phyloP scores from a whole-genome alignment of 768 basidiomycete species.

The Pholiota microspora region DNA sequence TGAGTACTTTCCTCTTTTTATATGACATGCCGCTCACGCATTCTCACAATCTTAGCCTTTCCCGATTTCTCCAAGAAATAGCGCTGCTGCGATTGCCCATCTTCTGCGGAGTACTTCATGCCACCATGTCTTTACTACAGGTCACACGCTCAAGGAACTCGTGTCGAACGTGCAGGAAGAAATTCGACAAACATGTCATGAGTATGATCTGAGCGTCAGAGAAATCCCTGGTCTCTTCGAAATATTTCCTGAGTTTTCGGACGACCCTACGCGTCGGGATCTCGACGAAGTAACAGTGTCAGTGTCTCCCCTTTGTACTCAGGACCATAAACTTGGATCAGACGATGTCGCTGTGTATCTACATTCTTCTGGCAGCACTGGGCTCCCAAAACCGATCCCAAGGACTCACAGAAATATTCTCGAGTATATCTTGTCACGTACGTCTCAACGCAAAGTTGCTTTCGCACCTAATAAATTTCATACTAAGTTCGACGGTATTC shows the following conservation, averaged over 20 bases:
- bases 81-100: conserved; percentile 29
- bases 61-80: conserved; percentile 37
- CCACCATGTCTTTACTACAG: conserved; percentile 28
- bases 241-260: background rate
- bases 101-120: conserved; percentile 30
- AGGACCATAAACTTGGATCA: conserved; percentile 15
- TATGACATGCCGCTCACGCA: background rate
- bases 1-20: conserved; percentile 10
- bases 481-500: background rate
- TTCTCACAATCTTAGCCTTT: conserved; percentile 26
- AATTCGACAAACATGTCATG: background rate
- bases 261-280: background rate
- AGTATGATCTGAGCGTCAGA: background rate
- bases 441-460: too few species aligned
- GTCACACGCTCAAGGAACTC: conserved; percentile 20
- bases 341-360: conserved; percentile 12
- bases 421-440: background rate
- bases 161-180: background rate
- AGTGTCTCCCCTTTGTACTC: background rate
- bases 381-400: conserved; percentile 39
- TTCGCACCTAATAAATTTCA: too few species aligned
- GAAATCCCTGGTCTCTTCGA: background rate
- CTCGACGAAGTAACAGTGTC: background rate
- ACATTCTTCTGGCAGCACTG: conserved; percentile 5
- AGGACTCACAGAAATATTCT: conserved; percentile 21